Evolutionary conservation across 1,139 yeast genomes (phyloP), one percentile per base, ranked within the genome.

Genomic region (Taiozyma sp.): DNA sequence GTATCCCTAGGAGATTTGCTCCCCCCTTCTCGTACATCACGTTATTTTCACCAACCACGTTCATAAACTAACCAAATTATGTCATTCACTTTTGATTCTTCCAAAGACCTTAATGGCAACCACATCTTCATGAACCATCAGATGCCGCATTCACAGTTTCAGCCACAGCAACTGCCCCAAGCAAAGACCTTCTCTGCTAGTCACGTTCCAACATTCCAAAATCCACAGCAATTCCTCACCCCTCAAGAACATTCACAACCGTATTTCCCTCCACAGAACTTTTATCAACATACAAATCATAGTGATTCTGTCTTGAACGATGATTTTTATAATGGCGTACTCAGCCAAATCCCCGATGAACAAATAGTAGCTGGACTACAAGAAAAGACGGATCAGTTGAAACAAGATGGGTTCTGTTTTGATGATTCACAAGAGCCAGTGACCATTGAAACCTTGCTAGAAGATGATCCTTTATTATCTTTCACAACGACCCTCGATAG

Each of bases 401-500:
- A 13, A 14, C 29, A 40, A 22, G 43, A 40, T 40, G 29, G 29
- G 10, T 24, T 24, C 19, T 14, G 4, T 8, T 22, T 40, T 14
- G 28, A 22, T 40, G 28, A 22, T 40, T 26, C 10, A 13, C 50
- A 47, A 3, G 52, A 50, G n/a, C 50, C 52, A 19, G 52, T 61
- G 13, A 59, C 62, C 1, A 50, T 60, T 21, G 62, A 60, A 45
- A 52, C 54, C 26, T 48, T 61, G 14, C 47, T 61, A 6, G 63
- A 59, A 43, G 63, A 61, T 44, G 64, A 61, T 40, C 64, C 64
- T 2, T 43, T 61, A 10, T 24, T 57, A 10, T 59, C 60, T 0
- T 61, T 59, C 48, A 60, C 64, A 6, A 59, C 60, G 0, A 51
- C 62, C 2, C 43, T 61, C 34, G 63, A 58, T 48, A 57, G 64